Evolutionary conservation across 768 basidiomycete genomes (phyloP).

Genomic region (Auriculariales sp.): DNA sequence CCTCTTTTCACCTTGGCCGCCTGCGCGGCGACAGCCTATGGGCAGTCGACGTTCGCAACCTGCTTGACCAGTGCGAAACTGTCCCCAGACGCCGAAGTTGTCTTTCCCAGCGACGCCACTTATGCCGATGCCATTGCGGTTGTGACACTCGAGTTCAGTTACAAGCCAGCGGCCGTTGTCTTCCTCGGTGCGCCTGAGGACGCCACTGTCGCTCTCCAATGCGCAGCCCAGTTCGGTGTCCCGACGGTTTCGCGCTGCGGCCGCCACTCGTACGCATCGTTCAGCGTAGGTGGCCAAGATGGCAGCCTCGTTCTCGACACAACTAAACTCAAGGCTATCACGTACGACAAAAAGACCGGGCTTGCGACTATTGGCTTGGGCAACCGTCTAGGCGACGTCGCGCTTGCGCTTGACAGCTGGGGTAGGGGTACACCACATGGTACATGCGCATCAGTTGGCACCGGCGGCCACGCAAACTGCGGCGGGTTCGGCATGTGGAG

Average conservation of each 20-base stretch:
- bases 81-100: too few species aligned
- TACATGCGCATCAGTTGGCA: conserved; percentile 1
- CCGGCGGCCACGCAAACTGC: conserved; percentile 1
- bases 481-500: conserved; percentile 1
- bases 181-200: neutral
- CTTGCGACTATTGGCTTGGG: neutral
- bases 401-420: neutral
- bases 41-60: too few species aligned
- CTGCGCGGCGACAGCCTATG: too few species aligned
- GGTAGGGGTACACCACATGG: conserved; percentile 1
- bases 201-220: neutral
- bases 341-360: neutral
- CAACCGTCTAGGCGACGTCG: conserved; percentile 1
- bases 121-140: too few species aligned
- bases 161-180: neutral
- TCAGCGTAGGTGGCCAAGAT: neutral
- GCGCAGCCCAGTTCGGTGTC: neutral
- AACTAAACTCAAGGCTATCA: neutral
- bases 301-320: conserved; percentile 1
- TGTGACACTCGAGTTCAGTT: too few species aligned
- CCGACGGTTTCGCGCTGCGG: neutral
- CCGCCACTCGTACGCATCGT: conserved; percentile 1
- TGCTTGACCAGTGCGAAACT: too few species aligned
- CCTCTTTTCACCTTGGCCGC: too few species aligned
- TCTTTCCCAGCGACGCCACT: too few species aligned